Percentiles rank a stretch among this genome's conserved stretches.
Conservation (phyloP, 495 filamentous ascomycete genomes). For the Paragyromitra xinjiangensis region DNA sequence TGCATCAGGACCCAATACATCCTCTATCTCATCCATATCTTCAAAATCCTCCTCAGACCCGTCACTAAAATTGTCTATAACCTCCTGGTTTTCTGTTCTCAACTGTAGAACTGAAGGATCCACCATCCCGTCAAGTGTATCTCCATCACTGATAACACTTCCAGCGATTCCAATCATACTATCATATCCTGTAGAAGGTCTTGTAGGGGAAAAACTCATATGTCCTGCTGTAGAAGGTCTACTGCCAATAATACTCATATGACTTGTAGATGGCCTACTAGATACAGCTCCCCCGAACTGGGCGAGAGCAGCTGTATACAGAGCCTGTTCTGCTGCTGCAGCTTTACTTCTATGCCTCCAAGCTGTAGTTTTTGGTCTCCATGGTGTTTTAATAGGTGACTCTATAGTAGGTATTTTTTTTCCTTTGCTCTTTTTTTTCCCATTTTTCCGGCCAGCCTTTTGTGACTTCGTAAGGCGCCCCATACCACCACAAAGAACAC, state of each 20-base stretch:
- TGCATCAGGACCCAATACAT: neutral
- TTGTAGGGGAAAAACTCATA: neutral
- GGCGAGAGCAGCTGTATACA: neutral
- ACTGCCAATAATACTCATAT: neutral
- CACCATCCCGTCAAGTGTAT: neutral
- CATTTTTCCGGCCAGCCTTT: neutral
- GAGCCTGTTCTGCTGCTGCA: neutral
- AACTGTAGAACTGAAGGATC: neutral
- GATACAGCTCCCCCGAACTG: neutral
- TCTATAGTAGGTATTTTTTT: neutral
- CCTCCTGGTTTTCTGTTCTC: neutral
- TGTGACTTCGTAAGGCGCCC: too few species aligned
- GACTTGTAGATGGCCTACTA: neutral
- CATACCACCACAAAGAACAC: too few species aligned
- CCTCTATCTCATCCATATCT: neutral
- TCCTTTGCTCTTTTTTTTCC: neutral
- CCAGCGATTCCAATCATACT: neutral
- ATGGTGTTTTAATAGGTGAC: constrained; percentile 12
- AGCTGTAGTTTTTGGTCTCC: neutral
- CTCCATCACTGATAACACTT: neutral
- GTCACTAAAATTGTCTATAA: neutral
- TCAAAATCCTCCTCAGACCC: neutral
- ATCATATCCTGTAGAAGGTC: neutral
- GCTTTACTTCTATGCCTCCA: neutral
- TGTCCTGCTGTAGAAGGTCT: neutral